Evolutionary conservation across 345 rosid genomes (phyloP).

Genomic region (Dovyalis caffra): DNA sequence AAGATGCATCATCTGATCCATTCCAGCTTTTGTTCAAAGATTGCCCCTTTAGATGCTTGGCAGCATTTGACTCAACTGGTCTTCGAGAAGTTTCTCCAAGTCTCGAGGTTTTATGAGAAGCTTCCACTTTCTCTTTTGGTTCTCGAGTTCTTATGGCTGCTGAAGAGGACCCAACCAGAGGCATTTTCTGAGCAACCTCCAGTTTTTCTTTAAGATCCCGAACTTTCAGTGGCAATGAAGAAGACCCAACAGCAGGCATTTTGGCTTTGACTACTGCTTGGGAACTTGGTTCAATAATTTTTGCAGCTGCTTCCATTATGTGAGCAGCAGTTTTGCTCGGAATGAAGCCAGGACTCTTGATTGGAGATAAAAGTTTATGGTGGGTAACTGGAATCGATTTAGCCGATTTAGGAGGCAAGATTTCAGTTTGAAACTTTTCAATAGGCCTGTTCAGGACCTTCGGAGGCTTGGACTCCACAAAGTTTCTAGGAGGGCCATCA

Average conservation of each 20-base stretch:
- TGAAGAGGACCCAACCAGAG: slow-evolving; percentile 35
- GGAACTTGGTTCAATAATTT: slow-evolving; percentile 60
- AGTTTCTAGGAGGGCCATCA: slow-evolving; percentile 38
- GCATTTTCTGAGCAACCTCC: slow-evolving; percentile 58
- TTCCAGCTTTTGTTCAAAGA: slow-evolving; percentile 67
- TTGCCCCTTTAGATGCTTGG: slow-evolving; percentile 59
- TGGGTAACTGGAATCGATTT: slow-evolving; percentile 90
- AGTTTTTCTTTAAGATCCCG: slow-evolving; percentile 61
- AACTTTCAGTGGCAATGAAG: slow-evolving; percentile 66
- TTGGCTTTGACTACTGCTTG: slow-evolving; percentile 44
- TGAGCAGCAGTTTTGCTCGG: slow-evolving; percentile 79
- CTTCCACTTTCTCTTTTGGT: slow-evolving; percentile 48
- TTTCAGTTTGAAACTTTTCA: slow-evolving; percentile 90
- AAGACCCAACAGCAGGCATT: slow-evolving; percentile 52
- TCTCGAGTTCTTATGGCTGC: slow-evolving; percentile 40
- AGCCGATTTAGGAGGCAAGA: slow-evolving; percentile 90
- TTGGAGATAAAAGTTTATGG: slow-evolving; percentile 90
- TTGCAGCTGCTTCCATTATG: slow-evolving; percentile 97
- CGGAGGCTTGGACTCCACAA: slow-evolving; percentile 41
- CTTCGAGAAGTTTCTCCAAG: slow-evolving; percentile 45
- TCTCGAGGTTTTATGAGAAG: slow-evolving; percentile 43
- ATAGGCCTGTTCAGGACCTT: slow-evolving; percentile 59
- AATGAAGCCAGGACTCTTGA: slow-evolving; percentile 80
- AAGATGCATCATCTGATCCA: slow-evolving; percentile 45
- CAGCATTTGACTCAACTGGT: slow-evolving; percentile 52